Conservation (phyloP, 495 filamentous ascomycete genomes). For the Entonaema liquescens region DNA sequence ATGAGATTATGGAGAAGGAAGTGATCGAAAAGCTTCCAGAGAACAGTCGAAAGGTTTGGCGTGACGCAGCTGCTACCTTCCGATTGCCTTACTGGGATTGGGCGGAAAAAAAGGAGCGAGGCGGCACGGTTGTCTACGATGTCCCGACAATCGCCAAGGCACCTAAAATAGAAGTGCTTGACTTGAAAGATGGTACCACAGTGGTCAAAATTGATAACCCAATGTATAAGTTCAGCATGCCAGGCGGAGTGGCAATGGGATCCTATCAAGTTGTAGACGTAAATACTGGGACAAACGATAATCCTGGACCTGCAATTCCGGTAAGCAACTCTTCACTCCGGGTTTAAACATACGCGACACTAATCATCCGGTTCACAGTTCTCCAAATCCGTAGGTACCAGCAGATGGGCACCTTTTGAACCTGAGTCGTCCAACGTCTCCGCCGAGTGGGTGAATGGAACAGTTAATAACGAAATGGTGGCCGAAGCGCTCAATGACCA, state of each 20-base stretch:
- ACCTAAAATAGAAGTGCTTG: background rate
- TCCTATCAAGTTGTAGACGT: background rate
- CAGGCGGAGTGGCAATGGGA: background rate
- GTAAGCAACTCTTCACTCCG: background rate
- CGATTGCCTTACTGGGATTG: constrained; percentile 8
- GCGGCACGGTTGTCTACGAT: background rate
- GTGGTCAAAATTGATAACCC: background rate
- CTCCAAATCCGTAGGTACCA: constrained; percentile 1
- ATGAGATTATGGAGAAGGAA: constrained; percentile 1
- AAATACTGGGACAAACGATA: background rate
- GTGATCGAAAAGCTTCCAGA: background rate
- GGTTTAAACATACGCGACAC: background rate
- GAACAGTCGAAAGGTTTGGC: background rate
- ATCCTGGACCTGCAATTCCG: background rate
- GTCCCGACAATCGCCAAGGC: background rate
- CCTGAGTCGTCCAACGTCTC: background rate
- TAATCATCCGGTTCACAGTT: background rate
- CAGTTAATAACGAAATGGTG: background rate
- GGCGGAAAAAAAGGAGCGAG: constrained; percentile 10
- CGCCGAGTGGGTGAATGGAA: constrained; percentile 1
- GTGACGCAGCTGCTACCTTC: background rate
- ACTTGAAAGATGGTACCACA: background rate
- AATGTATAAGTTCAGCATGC: constrained; percentile 7
- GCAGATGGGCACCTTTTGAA: constrained; percentile 3
- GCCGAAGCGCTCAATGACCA: background rate